Evolutionary conservation across 1,284 basidiomycete species (phyloP), one percentile per base, ranked within the genome.

Genomic region (Ceratobasidium sp.): DNA sequence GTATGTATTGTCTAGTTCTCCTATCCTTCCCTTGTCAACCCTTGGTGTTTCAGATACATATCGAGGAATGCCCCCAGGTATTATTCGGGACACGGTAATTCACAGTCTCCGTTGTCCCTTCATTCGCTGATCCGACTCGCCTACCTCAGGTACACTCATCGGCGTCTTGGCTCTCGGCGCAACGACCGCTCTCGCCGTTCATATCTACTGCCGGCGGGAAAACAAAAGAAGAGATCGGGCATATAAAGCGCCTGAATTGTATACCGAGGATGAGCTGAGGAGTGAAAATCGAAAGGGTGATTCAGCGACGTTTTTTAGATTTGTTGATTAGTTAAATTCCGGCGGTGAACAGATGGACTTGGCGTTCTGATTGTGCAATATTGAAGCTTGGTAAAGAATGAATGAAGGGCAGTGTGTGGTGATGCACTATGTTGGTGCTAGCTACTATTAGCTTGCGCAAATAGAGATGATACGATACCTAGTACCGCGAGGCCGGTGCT

Each of bases 1-100:
- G 73, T 76, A 75, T 23, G 59, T 56, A 11, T 13, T 30, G 19
- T 21, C 62, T 39, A 4, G 4, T 39, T 27, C 5, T 53, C 14
- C 8, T 30, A n/a, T 21, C 50, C 21, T 8, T 19, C 30, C 36
- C 19, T 52, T 46, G 16, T 33, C 30, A 14, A 54, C 13, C 33
- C 33, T 11, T 36, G 33, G 4, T 36, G 33, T 36, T 25, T 29
- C 21, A 68, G 64, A 50, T 68, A 68, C 33, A 68, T 68, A 2
- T 47, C 64, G 2, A 30, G 36, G 30, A 68, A 68, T 36, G 64
- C 64, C 8, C 64, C 64, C 4, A 29, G 64, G 6, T 68, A 68
- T 14, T 56, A 54, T 36, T 46, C 64, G 9, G 64, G 64, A 7
- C 64, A 68, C n/a, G 50, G 64, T 68, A 54, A 13, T 50, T 33